These are phyloP conservation scores for Terana coerulea DNA, from an alignment of 768 basidiomycete genomes.

Conservation along the genomic window DNA sequence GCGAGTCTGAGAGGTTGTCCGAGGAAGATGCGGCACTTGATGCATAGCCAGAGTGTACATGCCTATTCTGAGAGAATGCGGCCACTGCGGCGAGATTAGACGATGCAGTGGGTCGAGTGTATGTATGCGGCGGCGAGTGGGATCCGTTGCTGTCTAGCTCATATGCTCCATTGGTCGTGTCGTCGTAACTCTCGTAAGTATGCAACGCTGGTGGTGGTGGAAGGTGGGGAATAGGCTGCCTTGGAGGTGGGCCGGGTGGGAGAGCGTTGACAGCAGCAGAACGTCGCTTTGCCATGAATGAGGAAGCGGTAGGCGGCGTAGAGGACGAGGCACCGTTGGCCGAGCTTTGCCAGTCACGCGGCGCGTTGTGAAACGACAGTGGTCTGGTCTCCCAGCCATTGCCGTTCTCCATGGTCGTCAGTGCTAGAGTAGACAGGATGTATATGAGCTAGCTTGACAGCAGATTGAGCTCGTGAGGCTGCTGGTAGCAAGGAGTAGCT, in stretches of 20 bases:
- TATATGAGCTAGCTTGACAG: neutral
- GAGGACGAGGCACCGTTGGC: conserved; percentile 1
- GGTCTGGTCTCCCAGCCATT: conserved; percentile 23
- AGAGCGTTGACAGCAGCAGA: conserved; percentile 62
- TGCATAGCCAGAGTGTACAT: conserved; percentile 26
- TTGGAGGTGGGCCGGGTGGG: conserved; percentile 69
- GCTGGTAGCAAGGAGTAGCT: too few species aligned
- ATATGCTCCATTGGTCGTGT: conserved; percentile 13
- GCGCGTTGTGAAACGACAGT: conserved; percentile 21
- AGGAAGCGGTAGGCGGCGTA: conserved; percentile 18
- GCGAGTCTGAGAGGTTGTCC: conserved; percentile 55
- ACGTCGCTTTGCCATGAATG: conserved; percentile 54
- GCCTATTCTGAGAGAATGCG: conserved; percentile 54
- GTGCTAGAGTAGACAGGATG: neutral
- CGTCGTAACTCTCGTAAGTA: conserved; percentile 27
- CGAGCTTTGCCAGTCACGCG: conserved; percentile 19
- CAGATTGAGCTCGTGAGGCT: neutral
- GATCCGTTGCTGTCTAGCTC: conserved; percentile 17
- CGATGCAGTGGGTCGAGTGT: conserved; percentile 37
- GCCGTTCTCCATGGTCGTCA: conserved; percentile 17
- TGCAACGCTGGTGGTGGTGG: conserved; percentile 45
- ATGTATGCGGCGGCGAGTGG: conserved; percentile 19
- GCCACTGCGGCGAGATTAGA: conserved; percentile 56
- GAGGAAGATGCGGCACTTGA: conserved; percentile 30
- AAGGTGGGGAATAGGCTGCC: conserved; percentile 67